phyloP scores from a whole-genome alignment of 1,284 basidiomycete species.

The Marasmius oreades region DNA sequence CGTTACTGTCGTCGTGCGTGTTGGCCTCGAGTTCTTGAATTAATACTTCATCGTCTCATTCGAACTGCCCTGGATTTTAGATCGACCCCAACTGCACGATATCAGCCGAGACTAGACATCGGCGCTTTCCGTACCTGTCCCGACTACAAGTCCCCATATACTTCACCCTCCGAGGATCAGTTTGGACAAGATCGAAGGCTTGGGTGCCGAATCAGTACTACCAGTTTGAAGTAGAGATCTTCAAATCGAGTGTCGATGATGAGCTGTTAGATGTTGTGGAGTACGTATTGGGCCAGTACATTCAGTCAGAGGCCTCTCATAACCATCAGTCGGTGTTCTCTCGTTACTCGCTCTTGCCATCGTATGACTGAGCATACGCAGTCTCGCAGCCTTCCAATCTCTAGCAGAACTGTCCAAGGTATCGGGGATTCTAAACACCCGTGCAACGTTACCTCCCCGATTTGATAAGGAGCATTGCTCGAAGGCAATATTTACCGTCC shows the following conservation, averaged over 20 bases:
- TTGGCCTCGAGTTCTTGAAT: not conserved
- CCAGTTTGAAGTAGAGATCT: slow-evolving; percentile 94
- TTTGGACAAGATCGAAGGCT: slow-evolving; percentile 93
- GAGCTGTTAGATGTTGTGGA: slow-evolving; percentile 93
- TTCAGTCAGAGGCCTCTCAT: slow-evolving; percentile 91
- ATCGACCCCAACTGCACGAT: slow-evolving; percentile 97
- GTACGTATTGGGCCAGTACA: slow-evolving; percentile 98
- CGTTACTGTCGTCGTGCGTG: slow-evolving; percentile 91
- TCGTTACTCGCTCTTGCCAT: slow-evolving; percentile 12
- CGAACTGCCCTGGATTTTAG: too few species aligned
- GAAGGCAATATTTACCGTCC: too few species aligned
- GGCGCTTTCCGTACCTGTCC: slow-evolving; percentile 98
- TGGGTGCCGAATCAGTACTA: slow-evolving; percentile 95
- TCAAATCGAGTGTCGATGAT: slow-evolving; percentile 87
- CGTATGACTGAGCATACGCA: slow-evolving; percentile 86
- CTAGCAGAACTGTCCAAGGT: slow-evolving; percentile 77
- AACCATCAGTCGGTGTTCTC: slow-evolving; percentile 58
- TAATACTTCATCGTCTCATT: too few species aligned
- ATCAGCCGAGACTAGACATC: slow-evolving; percentile 97
- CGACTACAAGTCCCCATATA: too few species aligned
- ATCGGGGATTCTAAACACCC: slow-evolving; percentile 48
- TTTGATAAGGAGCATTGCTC: slow-evolving; percentile 44
- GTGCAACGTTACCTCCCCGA: slow-evolving; percentile 48
- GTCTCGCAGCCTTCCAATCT: slow-evolving; percentile 88
- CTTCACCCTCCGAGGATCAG: slow-evolving; percentile 81